phyloP scores from a whole-genome alignment of 1,139 yeast genomes.

The Saccharomyces hybrid region DNA sequence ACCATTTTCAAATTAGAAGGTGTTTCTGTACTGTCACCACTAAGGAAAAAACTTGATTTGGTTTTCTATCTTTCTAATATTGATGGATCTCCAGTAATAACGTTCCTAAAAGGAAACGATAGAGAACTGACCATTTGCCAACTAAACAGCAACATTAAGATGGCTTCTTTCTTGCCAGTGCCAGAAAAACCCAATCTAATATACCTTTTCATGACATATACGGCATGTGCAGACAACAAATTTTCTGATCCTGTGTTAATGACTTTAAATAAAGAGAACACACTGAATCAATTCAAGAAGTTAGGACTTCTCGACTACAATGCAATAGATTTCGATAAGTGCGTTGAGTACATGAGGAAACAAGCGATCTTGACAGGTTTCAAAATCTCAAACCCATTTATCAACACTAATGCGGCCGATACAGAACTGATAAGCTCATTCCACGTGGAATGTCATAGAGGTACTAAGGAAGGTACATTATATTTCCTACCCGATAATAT shows the following conservation, averaged over 20 bases:
- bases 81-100: conserved; percentile 34
- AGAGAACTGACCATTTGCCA: conserved; percentile 33
- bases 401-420: conserved; percentile 8
- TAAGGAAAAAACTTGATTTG: conserved; percentile 40
- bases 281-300: conserved; percentile 29
- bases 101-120: conserved; percentile 37
- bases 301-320: conserved; percentile 22
- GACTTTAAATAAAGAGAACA: conserved; percentile 36
- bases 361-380: conserved; percentile 38
- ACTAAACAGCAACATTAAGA: conserved; percentile 33
- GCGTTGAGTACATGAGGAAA: conserved; percentile 33
- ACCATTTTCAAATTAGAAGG: conserved; percentile 41
- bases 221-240: conserved; percentile 25
- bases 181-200: conserved; percentile 41
- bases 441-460: conserved; percentile 70
- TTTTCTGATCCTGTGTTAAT: conserved; percentile 39
- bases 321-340: conserved; percentile 26
- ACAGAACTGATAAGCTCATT: conserved; percentile 28
- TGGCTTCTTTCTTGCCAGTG: conserved; percentile 42
- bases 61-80: conserved; percentile 27
- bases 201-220: conserved; percentile 37
- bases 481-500: conserved; percentile 62
- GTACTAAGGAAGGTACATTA: conserved; percentile 79
- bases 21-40: conserved; percentile 44
- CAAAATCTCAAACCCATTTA: conserved; percentile 33